Evolutionary conservation across 805 yeast species (phyloP).

Genomic region (Candida silvicultrix): DNA sequence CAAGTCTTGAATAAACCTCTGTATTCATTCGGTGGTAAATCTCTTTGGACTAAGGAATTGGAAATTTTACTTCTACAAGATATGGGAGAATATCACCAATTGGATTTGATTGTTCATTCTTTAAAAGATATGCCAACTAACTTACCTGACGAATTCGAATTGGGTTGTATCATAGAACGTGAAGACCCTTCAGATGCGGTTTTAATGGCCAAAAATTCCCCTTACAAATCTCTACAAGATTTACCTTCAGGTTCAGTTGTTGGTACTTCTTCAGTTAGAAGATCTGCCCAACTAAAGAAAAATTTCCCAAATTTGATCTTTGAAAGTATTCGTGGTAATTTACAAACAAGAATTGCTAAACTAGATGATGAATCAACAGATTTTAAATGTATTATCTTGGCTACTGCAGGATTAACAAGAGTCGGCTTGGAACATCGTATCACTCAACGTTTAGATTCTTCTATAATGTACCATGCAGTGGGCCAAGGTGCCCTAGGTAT

Average conservation of each 20-base stretch:
- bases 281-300: slow-evolving; percentile 85
- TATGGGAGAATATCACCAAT: slow-evolving; percentile 55
- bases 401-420: slow-evolving; percentile 87
- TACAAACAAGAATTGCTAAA: slow-evolving; percentile 74
- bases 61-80: slow-evolving; percentile 67
- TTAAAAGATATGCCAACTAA: slow-evolving; percentile 90
- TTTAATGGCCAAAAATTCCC: slow-evolving; percentile 61
- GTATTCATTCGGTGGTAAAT: slow-evolving; percentile 93
- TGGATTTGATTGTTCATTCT: slow-evolving; percentile 90
- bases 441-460: slow-evolving; percentile 60
- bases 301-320: slow-evolving; percentile 70
- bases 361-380: slow-evolving; percentile 65
- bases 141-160: slow-evolving; percentile 81
- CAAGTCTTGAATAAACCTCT: slow-evolving; percentile 78
- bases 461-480: slow-evolving; percentile 90
- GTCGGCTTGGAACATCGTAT: slow-evolving; percentile 70
- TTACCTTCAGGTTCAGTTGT: slow-evolving; percentile 82
- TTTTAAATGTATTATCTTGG: slow-evolving; percentile 73
- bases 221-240: slow-evolving; percentile 59
- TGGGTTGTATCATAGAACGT: slow-evolving; percentile 81
- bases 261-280: slow-evolving; percentile 91
- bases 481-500: slow-evolving; percentile 99
- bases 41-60: slow-evolving; percentile 93
- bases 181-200: slow-evolving; percentile 94
- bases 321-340: slow-evolving; percentile 81